Evolutionary conservation across 352 stramenopile genomes (phyloP), one percentile per base, ranked within the genome.

Genomic region (Peronosclerospora sorghi): DNA sequence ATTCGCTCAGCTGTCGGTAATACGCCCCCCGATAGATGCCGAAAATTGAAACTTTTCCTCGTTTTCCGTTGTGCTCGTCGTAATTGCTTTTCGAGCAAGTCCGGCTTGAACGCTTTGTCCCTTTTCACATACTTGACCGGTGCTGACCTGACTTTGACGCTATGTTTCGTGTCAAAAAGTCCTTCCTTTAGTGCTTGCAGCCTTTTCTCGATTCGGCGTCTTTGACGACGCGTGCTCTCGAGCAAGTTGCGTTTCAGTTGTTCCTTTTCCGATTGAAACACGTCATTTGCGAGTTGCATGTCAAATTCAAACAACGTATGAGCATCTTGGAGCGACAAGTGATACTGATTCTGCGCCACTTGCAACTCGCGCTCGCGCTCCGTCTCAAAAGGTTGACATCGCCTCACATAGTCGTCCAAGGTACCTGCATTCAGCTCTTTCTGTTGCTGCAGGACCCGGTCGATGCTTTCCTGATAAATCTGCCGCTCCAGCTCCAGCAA

Each of bases 401-500:
- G 64, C 26, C 54, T 38, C 8, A 85, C 55, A 54, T 72, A 92
- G 18, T 81, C 79, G 18, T 81, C 61, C 27, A 86, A 53, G 12
- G 49, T 52, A 9, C 76, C 79, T 3, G 28, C 34, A 14, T 51
- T 43, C 21, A 91, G 60, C 43, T 74, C 32, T 21, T 65, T 41
- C n/a, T 72, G 68, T 39, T 82, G 76, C 29, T 52, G 41, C 30
- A 52, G 36, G 23, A 69, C 64, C n/a, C 64, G 69, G 20, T 87
- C 72, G 35, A 91, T 88, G 48, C 69, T 87, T 36, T 91, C 73
- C 56, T 91, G 73, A 46, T 88, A 88, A 20, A 91, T 62, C 58
- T 84, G 67, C 17, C 71, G 61, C 66, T 91, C 75, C 28, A 88
- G 62, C 56, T 88, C 76, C 50, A 88, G 61, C 55, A 88, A 51